A percentile compares a stretch with the other conserved stretches of the same genome.
Evolutionary conservation across 1,284 basidiomycete genomes (phyloP).

Genomic region (Ganoderma lingzhi): DNA sequence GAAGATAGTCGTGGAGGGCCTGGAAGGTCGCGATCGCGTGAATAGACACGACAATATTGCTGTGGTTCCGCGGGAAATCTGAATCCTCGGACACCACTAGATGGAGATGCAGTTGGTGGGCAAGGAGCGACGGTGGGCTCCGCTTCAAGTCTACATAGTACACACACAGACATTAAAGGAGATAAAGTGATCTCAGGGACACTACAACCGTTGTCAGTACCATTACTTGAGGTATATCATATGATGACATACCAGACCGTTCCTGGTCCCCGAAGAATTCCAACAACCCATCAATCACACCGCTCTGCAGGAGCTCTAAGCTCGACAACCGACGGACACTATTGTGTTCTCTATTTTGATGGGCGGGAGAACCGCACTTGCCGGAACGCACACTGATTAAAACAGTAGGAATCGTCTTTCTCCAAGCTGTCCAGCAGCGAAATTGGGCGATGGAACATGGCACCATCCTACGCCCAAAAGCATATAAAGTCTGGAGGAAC

Average conservation of each 20-base stretch:
- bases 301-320: conserved; percentile 95
- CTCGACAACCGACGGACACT: conserved; percentile 93
- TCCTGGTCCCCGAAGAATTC: conserved; percentile 80
- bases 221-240: conserved; percentile 8
- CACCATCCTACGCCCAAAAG: too few relatives aligned
- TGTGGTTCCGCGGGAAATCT: conserved; percentile 85
- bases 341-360: too few relatives aligned
- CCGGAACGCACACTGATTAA: too few relatives aligned
- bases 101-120: conserved; percentile 88
- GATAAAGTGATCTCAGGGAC: conserved; percentile 39
- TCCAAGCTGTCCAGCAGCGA: too few relatives aligned
- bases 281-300: conserved; percentile 89
- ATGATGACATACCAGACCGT: conserved; percentile 54
- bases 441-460: too few relatives aligned
- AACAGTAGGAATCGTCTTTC: too few relatives aligned
- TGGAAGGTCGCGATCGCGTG: conserved; percentile 97
- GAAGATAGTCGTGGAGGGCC: conserved; percentile 92
- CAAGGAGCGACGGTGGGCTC: conserved; percentile 85
- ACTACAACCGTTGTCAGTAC: conserved; percentile 51
- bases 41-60: conserved; percentile 93
- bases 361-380: too few relatives aligned
- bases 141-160: conserved; percentile 85
- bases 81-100: conserved; percentile 89
- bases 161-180: neutral
- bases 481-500: too few relatives aligned